Evolutionary conservation across 1,139 yeast species (phyloP), one percentile per base, ranked within the genome.

Genomic region (Diutina mesorugosa): DNA sequence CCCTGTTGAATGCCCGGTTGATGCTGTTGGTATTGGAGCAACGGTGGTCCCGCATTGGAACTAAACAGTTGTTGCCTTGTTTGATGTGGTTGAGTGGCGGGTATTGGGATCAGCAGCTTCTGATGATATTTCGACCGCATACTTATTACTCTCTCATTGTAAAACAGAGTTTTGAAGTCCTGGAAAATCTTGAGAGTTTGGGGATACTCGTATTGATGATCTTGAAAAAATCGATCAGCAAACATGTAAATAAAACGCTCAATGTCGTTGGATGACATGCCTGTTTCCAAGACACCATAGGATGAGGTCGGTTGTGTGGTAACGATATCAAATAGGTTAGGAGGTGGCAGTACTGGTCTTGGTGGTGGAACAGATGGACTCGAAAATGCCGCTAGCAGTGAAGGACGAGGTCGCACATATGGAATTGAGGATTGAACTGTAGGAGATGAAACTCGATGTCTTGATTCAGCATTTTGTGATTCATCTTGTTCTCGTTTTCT

Each of bases 101-200:
- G 50, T 5, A 12, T 8, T 46, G 50, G 50, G 14, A 26, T 29
- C 51, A n/a, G 45, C 45, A 9, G 53, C 28, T 32, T 50, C 45
- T n/a, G 45, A 4, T 30, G 45, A 18, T 28, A 50, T 18, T 50
- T 50, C 6, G 53, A 50, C 45, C 77, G 64, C 58, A 69, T 64
- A 58, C 69, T 72, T 14, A 72, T 70, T 30, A 76, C 69, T 59
- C 81, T 67, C 63, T 80, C 84, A 59, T 77, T 77, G 64, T 76
- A 73, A 60, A 80, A 80, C 30, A 80, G 72, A 45, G 68, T 69
- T 61, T 79, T 79, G 64, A 80, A 78, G 55, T 74, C 76, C 57
- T 79, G 81, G 61, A 79, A 80, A 3, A 78, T 63, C 61, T 76
- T 75, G 54, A 72, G 69, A 2, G 83, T 77, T 62, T 78, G 78